Base-by-base conservation (phyloP, 192 early-diverging fungal species). In the Umbelopsis vinacea region DNA sequence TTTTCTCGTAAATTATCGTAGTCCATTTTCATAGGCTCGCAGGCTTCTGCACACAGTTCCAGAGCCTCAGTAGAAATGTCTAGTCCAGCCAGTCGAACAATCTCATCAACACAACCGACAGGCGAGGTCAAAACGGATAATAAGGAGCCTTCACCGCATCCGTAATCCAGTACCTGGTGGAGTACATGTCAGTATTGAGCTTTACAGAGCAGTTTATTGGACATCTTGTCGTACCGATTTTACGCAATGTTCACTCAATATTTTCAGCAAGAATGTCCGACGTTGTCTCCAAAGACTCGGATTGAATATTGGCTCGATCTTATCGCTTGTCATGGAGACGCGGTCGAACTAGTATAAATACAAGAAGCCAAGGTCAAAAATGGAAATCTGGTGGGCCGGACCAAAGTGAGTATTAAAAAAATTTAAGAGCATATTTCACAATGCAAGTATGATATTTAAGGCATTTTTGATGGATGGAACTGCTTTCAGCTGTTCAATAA, bases 241-340 rank as follows among this genome's bases (percentile, higher is more conserved):
- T 22, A 80, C 85, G 14, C 77, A 60, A 63, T 88, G 67, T 24
- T 82, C 73, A n/a, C 78, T 81, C 14, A 94, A 76, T 21, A 78
- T 72, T 21, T 83, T 76, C 6, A 82, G 71, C 46, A 92, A 85
- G 54, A 91, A 84, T 29, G 78, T 80, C 21, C 94, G 83, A 48
- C 95, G 87, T 76, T 97, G 95, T 76, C 86, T 86, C 95, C 95
- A 97, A 53, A 97, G 85, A 21, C 93, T 85, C 4, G 93, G 91
- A 29, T 71, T 66, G 45, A 81, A 81, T 63, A 29, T 10, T 6
- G 33, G 57, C 26, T 35, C 57, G 15, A 26, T 29, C 57, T 12
- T 35, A 19, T 63, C 33, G 26, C 33, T n/a, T 15, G 57, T 63
- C 33, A n/a, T 35, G 33, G 26, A 63, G 57, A 37, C 57, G 15